Evolutionary conservation across 1,284 basidiomycete genomes (phyloP).

Genomic region (Waitea zeae): DNA sequence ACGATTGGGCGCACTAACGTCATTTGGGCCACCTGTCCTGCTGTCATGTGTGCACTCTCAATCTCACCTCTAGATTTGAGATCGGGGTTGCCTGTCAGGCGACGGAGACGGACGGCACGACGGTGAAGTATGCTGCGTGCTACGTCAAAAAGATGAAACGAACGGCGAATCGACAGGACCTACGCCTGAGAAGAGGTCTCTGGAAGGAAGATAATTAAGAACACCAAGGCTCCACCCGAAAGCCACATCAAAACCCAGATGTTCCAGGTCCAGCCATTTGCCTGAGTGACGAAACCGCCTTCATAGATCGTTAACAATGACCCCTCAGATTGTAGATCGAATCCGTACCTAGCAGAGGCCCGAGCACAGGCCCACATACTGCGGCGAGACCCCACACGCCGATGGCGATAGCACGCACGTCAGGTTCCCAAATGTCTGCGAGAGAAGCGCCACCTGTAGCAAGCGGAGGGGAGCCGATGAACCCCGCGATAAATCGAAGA

Average conservation of each 20-base stretch:
- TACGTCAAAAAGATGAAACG: not conserved
- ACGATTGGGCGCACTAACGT: constrained; percentile 21
- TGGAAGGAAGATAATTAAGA: constrained; percentile 28
- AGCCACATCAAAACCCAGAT: constrained; percentile 38
- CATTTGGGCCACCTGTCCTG: constrained; percentile 10
- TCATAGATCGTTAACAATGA: too few species aligned
- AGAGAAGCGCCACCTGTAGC: constrained; percentile 18
- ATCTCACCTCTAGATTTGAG: constrained; percentile 14
- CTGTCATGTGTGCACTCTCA: constrained; percentile 9
- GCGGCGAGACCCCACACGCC: constrained; percentile 38
- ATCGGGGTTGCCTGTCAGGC: constrained; percentile 12
- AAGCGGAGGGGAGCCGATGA: constrained; percentile 22
- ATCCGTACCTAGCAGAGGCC: constrained; percentile 1
- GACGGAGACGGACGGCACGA: constrained; percentile 13
- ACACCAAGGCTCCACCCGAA: constrained; percentile 18
- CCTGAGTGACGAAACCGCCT: constrained; percentile 21
- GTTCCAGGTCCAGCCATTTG: constrained; percentile 28
- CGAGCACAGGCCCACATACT: constrained; percentile 26
- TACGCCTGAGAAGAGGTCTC: constrained; percentile 22
- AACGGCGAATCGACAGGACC: not conserved
- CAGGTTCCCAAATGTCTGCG: constrained; percentile 28
- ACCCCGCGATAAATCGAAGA: constrained; percentile 48
- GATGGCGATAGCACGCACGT: constrained; percentile 36
- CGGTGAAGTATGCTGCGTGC: constrained; percentile 23
- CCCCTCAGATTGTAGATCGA: too few species aligned